Percentiles rank a stretch among this genome's conserved stretches.
Evolutionary conservation across 2,329 filamentous ascomycete genomes (phyloP).

Genomic region (Tolypocladium pustulatum): DNA sequence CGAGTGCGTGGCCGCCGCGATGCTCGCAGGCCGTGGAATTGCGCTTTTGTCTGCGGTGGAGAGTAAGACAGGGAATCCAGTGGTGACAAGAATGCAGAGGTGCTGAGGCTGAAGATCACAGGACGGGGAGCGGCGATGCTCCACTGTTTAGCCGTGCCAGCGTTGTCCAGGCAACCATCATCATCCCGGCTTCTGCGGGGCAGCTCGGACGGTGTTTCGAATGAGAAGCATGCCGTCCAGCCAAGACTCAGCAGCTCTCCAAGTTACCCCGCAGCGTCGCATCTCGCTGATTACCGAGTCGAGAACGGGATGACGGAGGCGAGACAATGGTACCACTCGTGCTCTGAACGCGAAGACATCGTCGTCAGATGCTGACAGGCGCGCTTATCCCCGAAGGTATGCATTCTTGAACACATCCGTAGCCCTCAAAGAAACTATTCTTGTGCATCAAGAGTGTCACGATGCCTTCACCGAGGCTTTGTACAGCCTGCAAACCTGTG

Average conservation of each 20-base stretch:
- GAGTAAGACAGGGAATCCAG: not conserved
- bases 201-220: not conserved
- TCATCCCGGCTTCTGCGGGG: not conserved
- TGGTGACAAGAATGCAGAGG: not conserved
- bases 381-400: not conserved
- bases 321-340: too few species aligned
- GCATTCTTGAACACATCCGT: not conserved
- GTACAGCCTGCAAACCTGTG: not conserved
- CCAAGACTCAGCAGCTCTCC: not conserved
- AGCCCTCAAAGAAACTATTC: not conserved
- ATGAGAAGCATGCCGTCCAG: not conserved
- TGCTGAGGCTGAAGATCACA: not conserved
- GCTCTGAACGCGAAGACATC: too few species aligned
- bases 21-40: not conserved
- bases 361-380: too few species aligned
- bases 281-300: too few species aligned
- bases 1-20: not conserved
- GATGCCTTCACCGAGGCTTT: not conserved
- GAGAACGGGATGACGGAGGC: too few species aligned
- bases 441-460: not conserved
- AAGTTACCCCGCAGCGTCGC: not conserved
- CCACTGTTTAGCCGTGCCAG: not conserved
- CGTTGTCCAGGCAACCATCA: not conserved
- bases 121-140: not conserved
- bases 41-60: not conserved